Evolutionary conservation across 2,329 filamentous ascomycete species (phyloP).

Genomic region (Penicillium expansum): DNA sequence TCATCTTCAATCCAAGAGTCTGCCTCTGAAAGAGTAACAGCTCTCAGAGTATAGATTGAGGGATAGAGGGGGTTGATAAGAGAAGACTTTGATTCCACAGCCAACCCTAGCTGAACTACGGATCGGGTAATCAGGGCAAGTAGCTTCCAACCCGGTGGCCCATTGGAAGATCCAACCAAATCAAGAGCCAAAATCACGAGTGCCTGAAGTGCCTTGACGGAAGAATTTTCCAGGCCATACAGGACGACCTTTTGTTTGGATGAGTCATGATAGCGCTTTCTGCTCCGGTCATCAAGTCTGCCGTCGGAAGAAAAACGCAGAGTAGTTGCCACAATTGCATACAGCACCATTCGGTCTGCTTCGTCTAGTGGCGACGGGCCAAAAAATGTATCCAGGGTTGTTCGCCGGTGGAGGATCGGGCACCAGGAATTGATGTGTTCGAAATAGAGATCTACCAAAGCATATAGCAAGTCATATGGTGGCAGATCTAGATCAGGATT

Average conservation of each 20-base stretch:
- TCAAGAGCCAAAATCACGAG: slow-evolving; percentile 84
- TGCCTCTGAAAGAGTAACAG: slow-evolving; percentile 79
- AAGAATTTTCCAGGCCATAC: slow-evolving; percentile 85
- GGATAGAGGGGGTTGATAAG: slow-evolving; percentile 74
- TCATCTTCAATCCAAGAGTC: slow-evolving; percentile 88
- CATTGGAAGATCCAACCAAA: slow-evolving; percentile 80
- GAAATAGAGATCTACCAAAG: slow-evolving; percentile 72
- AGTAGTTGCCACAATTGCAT: slow-evolving; percentile 85
- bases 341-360: slow-evolving; percentile 75
- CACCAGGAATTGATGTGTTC: slow-evolving; percentile 82
- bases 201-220: slow-evolving; percentile 82
- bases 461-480: slow-evolving; percentile 71
- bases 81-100: slow-evolving; percentile 77
- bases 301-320: slow-evolving; percentile 77
- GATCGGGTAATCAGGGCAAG: slow-evolving; percentile 84
- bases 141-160: slow-evolving; percentile 87
- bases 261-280: slow-evolving; percentile 71
- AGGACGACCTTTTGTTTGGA: slow-evolving; percentile 85
- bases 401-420: slow-evolving; percentile 81
- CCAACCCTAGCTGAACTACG: slow-evolving; percentile 81
- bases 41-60: slow-evolving; percentile 84
- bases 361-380: slow-evolving; percentile 73
- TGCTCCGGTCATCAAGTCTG: slow-evolving; percentile 68
- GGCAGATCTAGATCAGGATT: slow-evolving; percentile 65
- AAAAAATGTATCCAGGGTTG: slow-evolving; percentile 78